Evolutionary conservation across 208 protist genomes (phyloP), one percentile per base, ranked within the genome.

Genomic region (Leishmania mexicana): DNA sequence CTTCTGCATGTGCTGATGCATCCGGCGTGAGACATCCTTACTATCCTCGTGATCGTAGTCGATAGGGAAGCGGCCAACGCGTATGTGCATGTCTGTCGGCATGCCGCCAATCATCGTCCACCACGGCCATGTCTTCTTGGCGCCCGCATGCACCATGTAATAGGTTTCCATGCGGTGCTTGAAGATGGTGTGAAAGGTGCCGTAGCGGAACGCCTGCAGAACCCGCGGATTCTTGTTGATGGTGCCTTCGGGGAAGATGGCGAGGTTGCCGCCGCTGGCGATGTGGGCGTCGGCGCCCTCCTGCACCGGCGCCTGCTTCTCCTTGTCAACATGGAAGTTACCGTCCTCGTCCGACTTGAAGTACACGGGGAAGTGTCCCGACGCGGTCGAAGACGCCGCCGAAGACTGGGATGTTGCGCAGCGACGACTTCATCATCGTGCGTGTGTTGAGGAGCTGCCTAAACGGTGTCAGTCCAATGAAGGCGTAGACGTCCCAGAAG

Each of bases 301-400:
- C 79, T 89, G 87, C 78, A 96, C 90, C 49, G 31, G 76, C 54
- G 85, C 88, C 81, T 96, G 92, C 71, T 60, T 47, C 79, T 93
- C 90, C 86, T 93, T 94, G 79, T 96, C 90, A 51, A 96, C 86
- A 65, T 87, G 65, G 64, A 93, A 96, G 76, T 85, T 83, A 6
- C 87, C 85, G 35, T 89, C 88, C 47, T 81, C 85, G 62, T 93
- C 89, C 49, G 86, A 90, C 71, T 87, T 94, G 87, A 94, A 96
- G 88, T 91, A 94, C 19, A 96, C 92, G 6, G 92, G 92, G 75
- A 94, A 96, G 88, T 96, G 90, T n/a, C 6, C 92, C 92, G 60
- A 91, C 89, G 49, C 85, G 86, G 76, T 90, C 83, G 60, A 91
- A 90, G 72, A 88, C 75, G 65, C 81, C 84, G 42, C 91, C 91